phyloP scores from a whole-genome alignment of 345 rosid species.

The Populus ilicifolia region DNA sequence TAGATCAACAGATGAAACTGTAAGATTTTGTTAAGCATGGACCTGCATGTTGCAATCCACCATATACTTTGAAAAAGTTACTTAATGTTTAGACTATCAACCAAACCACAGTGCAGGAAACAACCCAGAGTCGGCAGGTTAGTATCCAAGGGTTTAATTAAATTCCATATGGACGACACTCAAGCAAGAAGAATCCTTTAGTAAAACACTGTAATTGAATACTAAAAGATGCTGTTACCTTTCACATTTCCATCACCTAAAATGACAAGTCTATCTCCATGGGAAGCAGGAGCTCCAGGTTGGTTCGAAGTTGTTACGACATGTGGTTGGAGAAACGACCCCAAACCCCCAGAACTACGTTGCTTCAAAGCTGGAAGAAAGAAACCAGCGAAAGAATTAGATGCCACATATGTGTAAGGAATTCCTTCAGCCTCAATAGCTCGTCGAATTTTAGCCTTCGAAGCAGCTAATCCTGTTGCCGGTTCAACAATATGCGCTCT shows the following conservation, averaged over 20 bases:
- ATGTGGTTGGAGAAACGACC: too few species aligned
- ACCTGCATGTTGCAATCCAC: too few species aligned
- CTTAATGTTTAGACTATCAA: too few species aligned
- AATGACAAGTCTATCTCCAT: slow-evolving; percentile 51
- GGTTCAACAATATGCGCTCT: slow-evolving; percentile 49
- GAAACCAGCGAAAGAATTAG: slow-evolving; percentile 46
- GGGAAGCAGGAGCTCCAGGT: slow-evolving; percentile 49
- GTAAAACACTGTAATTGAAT: too few species aligned
- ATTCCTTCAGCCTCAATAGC: slow-evolving; percentile 48
- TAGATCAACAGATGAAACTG: neutral
- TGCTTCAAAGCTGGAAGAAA: slow-evolving; percentile 34
- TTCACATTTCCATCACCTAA: slow-evolving; percentile 54
- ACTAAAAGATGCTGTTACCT: slow-evolving; percentile 24
- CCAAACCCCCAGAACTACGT: too few species aligned
- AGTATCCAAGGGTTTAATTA: too few species aligned
- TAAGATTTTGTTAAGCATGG: too few species aligned
- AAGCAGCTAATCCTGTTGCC: slow-evolving; percentile 34
- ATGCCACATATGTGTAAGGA: slow-evolving; percentile 47
- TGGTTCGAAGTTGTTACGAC: slow-evolving; percentile 18
- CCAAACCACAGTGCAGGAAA: too few species aligned
- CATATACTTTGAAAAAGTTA: too few species aligned
- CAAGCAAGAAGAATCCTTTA: too few species aligned
- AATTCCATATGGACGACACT: too few species aligned
- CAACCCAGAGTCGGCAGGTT: too few species aligned
- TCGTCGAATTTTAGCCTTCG: slow-evolving; percentile 50